Percentiles rank a stretch among this genome's conserved stretches.
Conservation (phyloP, 495 filamentous ascomycete species). For the Penicillium malachiteum region DNA sequence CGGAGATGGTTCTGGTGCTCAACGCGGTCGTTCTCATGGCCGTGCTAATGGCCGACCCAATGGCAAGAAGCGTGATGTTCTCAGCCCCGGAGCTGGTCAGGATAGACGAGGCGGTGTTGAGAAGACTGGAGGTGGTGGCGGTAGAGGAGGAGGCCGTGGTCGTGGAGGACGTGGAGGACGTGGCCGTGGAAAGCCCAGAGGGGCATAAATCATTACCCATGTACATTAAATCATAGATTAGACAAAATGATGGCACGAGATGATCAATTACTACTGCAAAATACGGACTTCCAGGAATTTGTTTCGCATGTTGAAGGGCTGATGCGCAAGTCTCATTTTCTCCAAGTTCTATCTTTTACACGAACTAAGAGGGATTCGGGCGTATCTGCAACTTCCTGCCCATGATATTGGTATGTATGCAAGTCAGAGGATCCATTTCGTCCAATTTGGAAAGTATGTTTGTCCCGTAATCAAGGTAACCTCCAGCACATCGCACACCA, state of each 20-base stretch:
- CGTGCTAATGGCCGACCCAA: slow-evolving; percentile 13
- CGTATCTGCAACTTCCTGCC: too few species aligned
- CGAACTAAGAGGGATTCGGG: too few species aligned
- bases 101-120: slow-evolving; percentile 18
- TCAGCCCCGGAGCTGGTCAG: slow-evolving; percentile 34
- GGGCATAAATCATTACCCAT: not conserved
- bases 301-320: too few species aligned
- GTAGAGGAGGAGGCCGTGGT: slow-evolving; percentile 15
- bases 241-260: not conserved
- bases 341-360: too few species aligned
- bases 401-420: too few species aligned
- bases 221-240: not conserved
- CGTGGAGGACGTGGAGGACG: slow-evolving; percentile 2
- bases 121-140: slow-evolving; percentile 24
- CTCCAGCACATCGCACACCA: too few species aligned
- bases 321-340: too few species aligned
- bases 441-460: too few species aligned
- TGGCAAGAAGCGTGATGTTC: slow-evolving; percentile 22
- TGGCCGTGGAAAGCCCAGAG: not conserved
- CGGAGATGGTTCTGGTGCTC: slow-evolving; percentile 7
- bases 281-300: not conserved
- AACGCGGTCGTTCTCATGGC: slow-evolving; percentile 8
- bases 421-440: too few species aligned
- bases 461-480: too few species aligned
- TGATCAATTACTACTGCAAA: not conserved